phyloP scores from a whole-genome alignment of 176 grass and related monocot genomes.

The Rhipidocladum racemiflorum region DNA sequence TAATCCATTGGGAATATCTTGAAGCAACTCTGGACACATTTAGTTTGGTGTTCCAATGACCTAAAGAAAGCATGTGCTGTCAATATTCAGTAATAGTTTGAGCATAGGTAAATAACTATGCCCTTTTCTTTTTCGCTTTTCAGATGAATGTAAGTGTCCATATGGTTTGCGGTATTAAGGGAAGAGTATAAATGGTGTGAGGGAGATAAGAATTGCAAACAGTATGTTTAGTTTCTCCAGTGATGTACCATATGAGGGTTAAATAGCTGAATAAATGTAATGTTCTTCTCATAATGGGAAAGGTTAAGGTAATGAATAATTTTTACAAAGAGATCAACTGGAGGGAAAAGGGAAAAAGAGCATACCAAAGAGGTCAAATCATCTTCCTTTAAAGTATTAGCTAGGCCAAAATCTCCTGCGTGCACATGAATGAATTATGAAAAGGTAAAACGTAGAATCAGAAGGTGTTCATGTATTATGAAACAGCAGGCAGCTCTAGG shows the following conservation, averaged over 20 bases:
- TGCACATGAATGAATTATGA: conserved; percentile 29
- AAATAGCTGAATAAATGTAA: neutral
- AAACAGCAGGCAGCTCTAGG: neutral
- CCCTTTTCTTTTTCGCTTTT: too few relatives aligned
- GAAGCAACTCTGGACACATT: too few relatives aligned
- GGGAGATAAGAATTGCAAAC: neutral
- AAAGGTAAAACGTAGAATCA: neutral
- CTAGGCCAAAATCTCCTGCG: conserved; percentile 96
- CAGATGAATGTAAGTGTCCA: too few relatives aligned
- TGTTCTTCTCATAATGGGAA: neutral
- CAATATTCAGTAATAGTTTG: too few relatives aligned
- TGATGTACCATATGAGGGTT: neutral
- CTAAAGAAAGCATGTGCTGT: too few relatives aligned
- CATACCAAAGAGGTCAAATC: conserved; percentile 93
- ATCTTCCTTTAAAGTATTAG: too few relatives aligned
- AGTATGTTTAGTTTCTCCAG: neutral
- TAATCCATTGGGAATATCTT: too few relatives aligned
- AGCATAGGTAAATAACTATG: too few relatives aligned
- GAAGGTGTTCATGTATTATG: neutral
- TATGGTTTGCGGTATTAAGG: too few relatives aligned
- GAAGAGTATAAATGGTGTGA: conserved; percentile 7
- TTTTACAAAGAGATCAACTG: neutral
- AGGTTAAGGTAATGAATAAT: neutral
- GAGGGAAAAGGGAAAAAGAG: conserved; percentile 20
- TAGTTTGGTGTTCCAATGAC: too few relatives aligned